Evolutionary conservation across 192 early-diverging fungal genomes (phyloP).

Genomic region (Geranomyces variabilis): DNA sequence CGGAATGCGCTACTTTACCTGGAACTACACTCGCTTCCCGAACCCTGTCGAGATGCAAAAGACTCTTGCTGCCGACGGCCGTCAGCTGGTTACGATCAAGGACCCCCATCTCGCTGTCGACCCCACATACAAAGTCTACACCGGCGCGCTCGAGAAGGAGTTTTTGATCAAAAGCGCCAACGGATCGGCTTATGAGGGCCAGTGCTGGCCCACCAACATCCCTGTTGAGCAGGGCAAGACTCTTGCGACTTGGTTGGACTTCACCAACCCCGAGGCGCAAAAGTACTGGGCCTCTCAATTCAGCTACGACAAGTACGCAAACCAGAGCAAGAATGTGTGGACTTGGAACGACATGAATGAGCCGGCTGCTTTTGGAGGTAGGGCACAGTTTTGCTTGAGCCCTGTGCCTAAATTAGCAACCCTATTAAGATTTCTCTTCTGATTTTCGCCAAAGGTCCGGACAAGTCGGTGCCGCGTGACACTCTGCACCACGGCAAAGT

Average conservation of each 20-base stretch:
- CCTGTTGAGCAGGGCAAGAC: background rate
- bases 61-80: constrained; percentile 65
- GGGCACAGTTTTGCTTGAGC: too few species aligned
- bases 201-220: constrained; percentile 90
- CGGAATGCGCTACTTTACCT: constrained; percentile 95
- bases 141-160: constrained; percentile 70
- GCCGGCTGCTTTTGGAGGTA: constrained; percentile 4
- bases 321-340: constrained; percentile 73
- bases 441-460: constrained; percentile 57
- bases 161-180: constrained; percentile 77
- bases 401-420: too few species aligned
- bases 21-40: constrained; percentile 88
- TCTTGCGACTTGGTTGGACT: constrained; percentile 78
- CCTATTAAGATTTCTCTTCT: too few species aligned
- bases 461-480: constrained; percentile 93
- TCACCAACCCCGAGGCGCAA: constrained; percentile 71
- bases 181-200: constrained; percentile 78
- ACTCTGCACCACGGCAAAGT: constrained; percentile 79
- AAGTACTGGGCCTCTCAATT: constrained; percentile 82
- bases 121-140: constrained; percentile 69
- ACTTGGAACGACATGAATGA: constrained; percentile 99
- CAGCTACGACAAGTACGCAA: constrained; percentile 75
- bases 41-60: constrained; percentile 81
- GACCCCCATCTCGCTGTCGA: constrained; percentile 95
- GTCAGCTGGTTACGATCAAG: constrained; percentile 88